These are phyloP conservation scores for Fulvia fulva DNA, from an alignment of 2,329 filamentous ascomycete species.

Conservation along the genomic window DNA sequence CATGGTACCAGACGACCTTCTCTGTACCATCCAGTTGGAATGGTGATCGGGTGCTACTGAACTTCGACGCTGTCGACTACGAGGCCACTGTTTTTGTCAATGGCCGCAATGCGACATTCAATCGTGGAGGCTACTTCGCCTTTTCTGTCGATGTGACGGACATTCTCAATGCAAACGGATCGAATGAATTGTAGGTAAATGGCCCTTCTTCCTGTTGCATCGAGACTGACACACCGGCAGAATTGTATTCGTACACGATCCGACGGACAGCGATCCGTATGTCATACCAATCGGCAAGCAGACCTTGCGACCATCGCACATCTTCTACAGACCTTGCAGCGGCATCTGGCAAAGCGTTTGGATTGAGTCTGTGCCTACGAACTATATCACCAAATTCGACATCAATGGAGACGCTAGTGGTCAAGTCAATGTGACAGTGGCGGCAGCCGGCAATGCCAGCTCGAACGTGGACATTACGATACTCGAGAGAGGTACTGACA, in stretches of 20 bases:
- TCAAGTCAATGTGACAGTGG: constrained; percentile 37
- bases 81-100: constrained; percentile 56
- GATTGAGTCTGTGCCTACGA: constrained; percentile 59
- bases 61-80: constrained; percentile 63
- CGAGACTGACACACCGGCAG: constrained; percentile 41
- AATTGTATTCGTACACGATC: constrained; percentile 63
- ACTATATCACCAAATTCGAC: constrained; percentile 58
- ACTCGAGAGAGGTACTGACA: constrained; percentile 15
- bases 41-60: constrained; percentile 46
- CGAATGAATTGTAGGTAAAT: constrained; percentile 53
- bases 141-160: constrained; percentile 55
- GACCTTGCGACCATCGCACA: constrained; percentile 57
- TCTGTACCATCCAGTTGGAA: constrained; percentile 48
- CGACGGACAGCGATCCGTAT: constrained; percentile 54
- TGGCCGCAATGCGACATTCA: constrained; percentile 50
- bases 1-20: constrained; percentile 47
- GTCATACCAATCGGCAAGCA: constrained; percentile 59
- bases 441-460: constrained; percentile 1
- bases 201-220: constrained; percentile 30
- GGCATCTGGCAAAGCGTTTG: constrained; percentile 76
- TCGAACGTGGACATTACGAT: constrained; percentile 16
- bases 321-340: constrained; percentile 69
- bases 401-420: constrained; percentile 55
- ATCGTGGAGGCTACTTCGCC: constrained; percentile 58
- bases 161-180: constrained; percentile 61